Percentiles rank a stretch among this genome's conserved stretches.
phyloP scores from a whole-genome alignment of 116 monocot species.

The Trichopus zeylanicus region DNA sequence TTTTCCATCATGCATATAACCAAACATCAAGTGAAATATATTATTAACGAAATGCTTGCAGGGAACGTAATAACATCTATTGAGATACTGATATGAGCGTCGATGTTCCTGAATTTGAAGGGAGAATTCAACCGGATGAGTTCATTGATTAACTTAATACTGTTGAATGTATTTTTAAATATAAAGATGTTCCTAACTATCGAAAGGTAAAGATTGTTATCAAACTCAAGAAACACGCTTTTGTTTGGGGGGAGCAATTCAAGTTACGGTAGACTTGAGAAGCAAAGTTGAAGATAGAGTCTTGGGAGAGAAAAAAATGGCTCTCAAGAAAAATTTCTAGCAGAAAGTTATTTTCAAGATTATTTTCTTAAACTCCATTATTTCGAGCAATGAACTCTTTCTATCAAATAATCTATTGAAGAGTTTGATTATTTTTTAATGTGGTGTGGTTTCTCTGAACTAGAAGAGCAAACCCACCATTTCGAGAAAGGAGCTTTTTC shows the following conservation, averaged over 20 bases:
- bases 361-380: constrained; percentile 9
- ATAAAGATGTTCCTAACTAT: constrained; percentile 8
- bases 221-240: no score
- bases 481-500: no score
- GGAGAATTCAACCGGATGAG: background rate
- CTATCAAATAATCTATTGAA: constrained; percentile 4
- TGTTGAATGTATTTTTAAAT: constrained; percentile 15
- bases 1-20: no score
- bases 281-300: background rate
- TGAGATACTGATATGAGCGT: no score
- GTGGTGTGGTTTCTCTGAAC: constrained; percentile 10
- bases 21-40: no score
- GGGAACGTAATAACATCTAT: no score
- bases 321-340: constrained; percentile 5
- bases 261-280: background rate
- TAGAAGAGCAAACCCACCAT: constrained; percentile 20
- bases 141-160: no score
- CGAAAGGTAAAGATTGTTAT: constrained; percentile 15
- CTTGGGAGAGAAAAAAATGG: no score
- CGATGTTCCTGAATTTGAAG: constrained; percentile 7
- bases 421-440: no score
- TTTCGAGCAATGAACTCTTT: constrained; percentile 5
- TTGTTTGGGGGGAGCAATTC: constrained; percentile 13
- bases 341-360: constrained; percentile 15
- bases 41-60: no score